Percentiles rank a stretch among this genome's conserved stretches.
These are phyloP conservation scores for Taphrina betulina DNA, from an alignment of 1,139 yeast species.

Conservation along the genomic window DNA sequence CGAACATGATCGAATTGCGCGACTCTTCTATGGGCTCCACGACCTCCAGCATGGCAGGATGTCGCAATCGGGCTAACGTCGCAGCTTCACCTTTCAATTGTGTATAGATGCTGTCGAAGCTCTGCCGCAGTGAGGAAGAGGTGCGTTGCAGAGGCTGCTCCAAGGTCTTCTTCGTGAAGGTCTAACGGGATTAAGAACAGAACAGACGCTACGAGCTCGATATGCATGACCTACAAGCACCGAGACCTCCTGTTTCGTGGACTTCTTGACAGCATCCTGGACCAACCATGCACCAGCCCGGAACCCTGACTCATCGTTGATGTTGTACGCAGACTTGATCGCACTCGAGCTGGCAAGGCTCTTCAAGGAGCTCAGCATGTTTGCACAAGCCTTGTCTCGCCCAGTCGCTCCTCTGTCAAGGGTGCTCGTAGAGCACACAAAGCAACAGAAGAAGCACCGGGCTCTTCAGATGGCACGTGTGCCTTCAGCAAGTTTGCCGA, in stretches of 20 bases:
- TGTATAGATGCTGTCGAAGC: constrained; percentile 50
- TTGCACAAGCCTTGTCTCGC: too few relatives aligned
- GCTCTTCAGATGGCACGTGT: too few relatives aligned
- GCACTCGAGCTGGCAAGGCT: constrained; percentile 12
- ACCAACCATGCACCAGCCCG: constrained; percentile 81
- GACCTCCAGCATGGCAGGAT: constrained; percentile 78
- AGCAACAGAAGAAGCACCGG: too few relatives aligned
- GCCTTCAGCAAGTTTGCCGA: too few relatives aligned
- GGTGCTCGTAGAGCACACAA: too few relatives aligned
- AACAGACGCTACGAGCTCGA: neutral
- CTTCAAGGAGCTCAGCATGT: constrained; percentile 22
- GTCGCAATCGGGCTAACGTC: constrained; percentile 75
- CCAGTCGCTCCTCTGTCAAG: too few relatives aligned
- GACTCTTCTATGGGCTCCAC: constrained; percentile 89
- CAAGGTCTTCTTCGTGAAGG: constrained; percentile 78
- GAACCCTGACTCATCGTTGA: constrained; percentile 72
- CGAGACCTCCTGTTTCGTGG: constrained; percentile 43
- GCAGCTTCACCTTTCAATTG: constrained; percentile 59
- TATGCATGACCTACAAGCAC: constrained; percentile 6
- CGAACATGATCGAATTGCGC: constrained; percentile 72
- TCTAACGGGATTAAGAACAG: constrained; percentile 40
- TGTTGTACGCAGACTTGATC: constrained; percentile 52
- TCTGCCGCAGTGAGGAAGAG: constrained; percentile 40
- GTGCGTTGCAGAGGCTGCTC: constrained; percentile 57
- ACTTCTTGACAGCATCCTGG: constrained; percentile 73